Evolutionary conservation across 228 moss, liverwort and hornwort genomes (phyloP).

Genomic region (Sphagnum magellanicum): DNA sequence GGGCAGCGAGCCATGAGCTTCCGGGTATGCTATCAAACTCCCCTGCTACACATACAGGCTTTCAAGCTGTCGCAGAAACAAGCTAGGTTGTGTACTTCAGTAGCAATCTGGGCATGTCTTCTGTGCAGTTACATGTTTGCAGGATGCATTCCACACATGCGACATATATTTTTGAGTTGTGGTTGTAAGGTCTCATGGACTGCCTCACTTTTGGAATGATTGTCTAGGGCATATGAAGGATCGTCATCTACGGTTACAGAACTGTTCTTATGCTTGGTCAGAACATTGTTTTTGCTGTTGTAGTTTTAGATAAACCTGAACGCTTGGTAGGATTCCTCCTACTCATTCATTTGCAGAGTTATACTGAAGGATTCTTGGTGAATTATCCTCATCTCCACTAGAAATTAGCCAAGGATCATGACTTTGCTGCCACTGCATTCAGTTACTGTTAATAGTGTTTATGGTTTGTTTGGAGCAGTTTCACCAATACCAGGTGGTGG

Average conservation of each 20-base stretch:
- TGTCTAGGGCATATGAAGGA: too few species aligned
- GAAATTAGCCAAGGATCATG: background rate
- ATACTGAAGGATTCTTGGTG: background rate
- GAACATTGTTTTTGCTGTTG: too few species aligned
- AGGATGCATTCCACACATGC: too few species aligned
- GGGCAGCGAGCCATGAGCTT: slow-evolving; percentile 2
- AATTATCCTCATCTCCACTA: background rate
- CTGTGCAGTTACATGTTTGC: background rate
- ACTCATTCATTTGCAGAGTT: slow-evolving; percentile 3
- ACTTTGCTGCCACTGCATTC: background rate
- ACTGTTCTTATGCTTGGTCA: too few species aligned
- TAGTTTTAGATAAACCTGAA: too few species aligned
- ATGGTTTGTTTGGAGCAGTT: slow-evolving; percentile 25
- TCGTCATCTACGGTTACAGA: too few species aligned
- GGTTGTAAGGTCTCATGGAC: too few species aligned
- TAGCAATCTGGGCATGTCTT: background rate
- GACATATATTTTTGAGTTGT: too few species aligned
- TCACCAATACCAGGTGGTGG: slow-evolving; percentile 93
- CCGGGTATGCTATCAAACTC: background rate
- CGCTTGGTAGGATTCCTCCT: too few species aligned
- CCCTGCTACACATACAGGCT: background rate
- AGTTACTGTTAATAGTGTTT: too few species aligned
- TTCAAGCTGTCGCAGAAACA: background rate
- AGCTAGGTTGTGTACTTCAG: background rate
- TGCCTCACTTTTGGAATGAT: too few species aligned